Conservation (phyloP, 2,329 filamentous ascomycete genomes). For the Chalara sp. region DNA sequence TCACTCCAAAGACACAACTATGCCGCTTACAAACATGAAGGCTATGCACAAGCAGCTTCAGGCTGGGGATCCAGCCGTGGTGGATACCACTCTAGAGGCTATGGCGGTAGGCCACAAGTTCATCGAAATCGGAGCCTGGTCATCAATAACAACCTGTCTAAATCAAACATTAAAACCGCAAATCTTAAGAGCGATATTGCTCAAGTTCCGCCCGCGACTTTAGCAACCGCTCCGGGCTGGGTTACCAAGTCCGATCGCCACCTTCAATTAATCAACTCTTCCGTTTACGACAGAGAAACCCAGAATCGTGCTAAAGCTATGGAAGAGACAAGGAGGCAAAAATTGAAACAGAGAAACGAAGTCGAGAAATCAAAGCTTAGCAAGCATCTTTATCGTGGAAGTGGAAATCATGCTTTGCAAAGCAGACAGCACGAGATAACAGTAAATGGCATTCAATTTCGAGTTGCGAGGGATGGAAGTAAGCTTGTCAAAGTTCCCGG, state of each 20-base stretch:
- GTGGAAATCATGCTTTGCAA: constrained; percentile 17
- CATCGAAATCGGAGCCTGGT: constrained; percentile 57
- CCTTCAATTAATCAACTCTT: constrained; percentile 75
- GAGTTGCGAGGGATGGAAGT: constrained; percentile 69
- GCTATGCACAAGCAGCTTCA: constrained; percentile 16
- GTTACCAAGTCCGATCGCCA: constrained; percentile 70
- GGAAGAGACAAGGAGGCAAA: constrained; percentile 58
- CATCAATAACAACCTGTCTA: constrained; percentile 39
- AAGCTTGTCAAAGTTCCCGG: constrained; percentile 71
- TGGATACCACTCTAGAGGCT: constrained; percentile 18
- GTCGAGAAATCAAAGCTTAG: constrained; percentile 54
- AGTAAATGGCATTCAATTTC: constrained; percentile 68
- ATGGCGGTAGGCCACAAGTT: constrained; percentile 32
- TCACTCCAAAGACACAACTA: background rate
- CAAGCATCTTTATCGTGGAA: constrained; percentile 35
- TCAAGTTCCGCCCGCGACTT: constrained; percentile 7
- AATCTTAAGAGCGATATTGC: constrained; percentile 11
- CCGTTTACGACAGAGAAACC: constrained; percentile 68
- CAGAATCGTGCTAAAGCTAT: constrained; percentile 64
- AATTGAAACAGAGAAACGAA: constrained; percentile 44
- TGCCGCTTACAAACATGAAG: constrained; percentile 8
- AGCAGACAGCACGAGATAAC: constrained; percentile 51
- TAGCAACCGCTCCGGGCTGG: constrained; percentile 41
- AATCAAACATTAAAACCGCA: constrained; percentile 14
- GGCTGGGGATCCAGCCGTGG: constrained; percentile 22